Base-by-base conservation (phyloP, 352 stramenopile species). In the Pythium apleroticum region DNA sequence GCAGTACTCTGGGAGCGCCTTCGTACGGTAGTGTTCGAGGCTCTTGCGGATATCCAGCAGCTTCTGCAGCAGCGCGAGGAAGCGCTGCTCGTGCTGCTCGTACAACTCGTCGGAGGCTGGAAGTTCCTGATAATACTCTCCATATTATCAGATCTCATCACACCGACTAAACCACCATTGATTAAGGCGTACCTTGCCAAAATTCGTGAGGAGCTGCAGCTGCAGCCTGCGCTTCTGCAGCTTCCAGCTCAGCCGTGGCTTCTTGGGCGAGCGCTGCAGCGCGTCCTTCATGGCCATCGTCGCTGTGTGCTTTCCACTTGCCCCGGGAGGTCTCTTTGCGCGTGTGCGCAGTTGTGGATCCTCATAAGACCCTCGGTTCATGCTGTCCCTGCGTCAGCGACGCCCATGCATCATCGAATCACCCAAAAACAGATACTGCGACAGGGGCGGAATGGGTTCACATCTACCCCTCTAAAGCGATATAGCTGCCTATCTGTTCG, bases 11-110 rank as follows among this genome's bases (percentile, higher is more conserved):
- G 84, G 84, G 4, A 92, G 69, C 1, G 79, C 77, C 8, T 71
- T 84, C 2, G 70, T 74, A 50, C 82, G 81, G 63, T 93, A 91
- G 57, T 88, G 71, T 46, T 89, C 76, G 11, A 90, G 68, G 39
- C 80, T 90, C 67, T 84, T 78, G 14, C 78, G 78, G 56, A 93
- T 91, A 59, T 91, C 81, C 33, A 90, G 69, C 25, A 91, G 66
- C 60, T 89, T 90, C 54, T 90, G 80, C 15, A 88, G 68, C 59
- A 91, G 54, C 2, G 76, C 74, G 25, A 88, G 62, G 52, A 92
- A 90, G 28, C 83, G 79, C 66, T 90, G 81, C 65, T 88, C 81
- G 41, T 89, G 75, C 60, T 89, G 77, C 50, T 86, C 78, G 57
- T 90, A 92, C 25, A 85, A 64, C 19, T 90, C 81, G 41, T 91